Evolutionary conservation across 164 flowering plant genomes (phyloP).

Genomic region (Santalum album): DNA sequence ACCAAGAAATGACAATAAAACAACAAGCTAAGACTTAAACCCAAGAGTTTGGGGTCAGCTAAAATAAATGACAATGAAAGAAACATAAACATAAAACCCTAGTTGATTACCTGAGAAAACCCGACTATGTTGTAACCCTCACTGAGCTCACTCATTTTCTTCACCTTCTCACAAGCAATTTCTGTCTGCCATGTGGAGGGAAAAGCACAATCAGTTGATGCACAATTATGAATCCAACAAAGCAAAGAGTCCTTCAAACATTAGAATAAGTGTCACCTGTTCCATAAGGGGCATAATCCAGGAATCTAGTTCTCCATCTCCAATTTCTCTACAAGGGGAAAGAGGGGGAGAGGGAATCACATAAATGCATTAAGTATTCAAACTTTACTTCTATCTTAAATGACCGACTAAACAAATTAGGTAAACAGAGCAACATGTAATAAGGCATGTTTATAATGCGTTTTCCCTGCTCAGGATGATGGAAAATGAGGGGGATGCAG

Average conservation of each 20-base stretch:
- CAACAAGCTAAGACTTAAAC: too few species aligned
- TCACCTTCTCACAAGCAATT: conserved; percentile 45
- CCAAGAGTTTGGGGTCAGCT: neutral
- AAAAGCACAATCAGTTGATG: neutral
- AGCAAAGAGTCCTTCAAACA: neutral
- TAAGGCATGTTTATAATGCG: too few species aligned
- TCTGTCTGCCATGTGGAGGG: conserved; percentile 23
- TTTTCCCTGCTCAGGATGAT: too few species aligned
- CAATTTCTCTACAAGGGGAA: conserved; percentile 25
- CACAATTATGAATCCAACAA: neutral
- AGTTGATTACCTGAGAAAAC: conserved; percentile 57
- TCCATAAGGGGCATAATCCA: conserved; percentile 32
- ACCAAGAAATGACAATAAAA: too few species aligned
- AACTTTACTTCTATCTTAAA: too few species aligned
- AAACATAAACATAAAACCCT: too few species aligned
- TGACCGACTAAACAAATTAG: too few species aligned
- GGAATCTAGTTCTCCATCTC: conserved; percentile 37
- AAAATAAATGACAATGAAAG: too few species aligned
- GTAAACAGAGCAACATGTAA: too few species aligned
- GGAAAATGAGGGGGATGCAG: too few species aligned
- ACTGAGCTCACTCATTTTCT: conserved; percentile 41
- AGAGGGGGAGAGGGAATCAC: neutral
- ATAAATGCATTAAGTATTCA: neutral
- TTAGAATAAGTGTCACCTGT: conserved; percentile 21
- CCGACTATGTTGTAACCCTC: conserved; percentile 58